Percentiles rank a stretch among this genome's conserved stretches.
Conservation (phyloP, 768 basidiomycete genomes). For the Leccinum rimulosum region DNA sequence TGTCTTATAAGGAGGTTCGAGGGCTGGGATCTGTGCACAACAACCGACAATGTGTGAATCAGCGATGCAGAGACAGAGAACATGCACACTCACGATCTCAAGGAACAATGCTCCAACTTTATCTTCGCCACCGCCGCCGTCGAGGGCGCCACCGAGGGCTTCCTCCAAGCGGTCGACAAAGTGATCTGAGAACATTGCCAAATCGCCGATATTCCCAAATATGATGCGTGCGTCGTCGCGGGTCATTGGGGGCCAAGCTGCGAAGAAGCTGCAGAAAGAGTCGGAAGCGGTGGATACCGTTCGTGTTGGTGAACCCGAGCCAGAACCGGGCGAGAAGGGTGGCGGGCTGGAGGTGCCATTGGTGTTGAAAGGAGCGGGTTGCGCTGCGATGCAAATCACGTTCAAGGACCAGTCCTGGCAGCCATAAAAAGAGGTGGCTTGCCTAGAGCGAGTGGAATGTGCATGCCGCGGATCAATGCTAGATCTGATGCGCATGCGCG, state of each 20-base stretch:
- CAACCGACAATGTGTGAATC: not conserved
- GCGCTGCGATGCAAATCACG: slow-evolving; percentile 29
- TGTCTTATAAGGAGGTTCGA: slow-evolving; percentile 71
- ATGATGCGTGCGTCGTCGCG: slow-evolving; percentile 66
- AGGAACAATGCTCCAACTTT: slow-evolving; percentile 69
- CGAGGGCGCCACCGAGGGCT: slow-evolving; percentile 61
- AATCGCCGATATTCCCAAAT: slow-evolving; percentile 73
- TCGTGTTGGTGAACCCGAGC: slow-evolving; percentile 39
- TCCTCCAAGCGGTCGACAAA: slow-evolving; percentile 64
- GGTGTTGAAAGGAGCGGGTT: slow-evolving; percentile 39
- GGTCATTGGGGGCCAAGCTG: slow-evolving; percentile 63
- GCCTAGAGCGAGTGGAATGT: slow-evolving; percentile 79
- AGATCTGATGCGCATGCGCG: slow-evolving; percentile 83
- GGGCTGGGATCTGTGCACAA: slow-evolving; percentile 53
- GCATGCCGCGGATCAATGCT: slow-evolving; percentile 70
- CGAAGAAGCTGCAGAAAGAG: slow-evolving; percentile 51
- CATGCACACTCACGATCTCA: slow-evolving; percentile 50
- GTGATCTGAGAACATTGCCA: slow-evolving; percentile 67
- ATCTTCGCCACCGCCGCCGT: slow-evolving; percentile 68
- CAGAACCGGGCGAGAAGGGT: slow-evolving; percentile 31
- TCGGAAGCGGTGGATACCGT: slow-evolving; percentile 44
- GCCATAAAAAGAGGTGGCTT: slow-evolving; percentile 27
- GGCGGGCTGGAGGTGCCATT: slow-evolving; percentile 24
- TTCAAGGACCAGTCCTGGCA: slow-evolving; percentile 10
- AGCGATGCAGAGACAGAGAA: not conserved